These are phyloP conservation scores for Ogataea hybrid DNA, from an alignment of 1,139 yeast species.

Conservation along the genomic window DNA sequence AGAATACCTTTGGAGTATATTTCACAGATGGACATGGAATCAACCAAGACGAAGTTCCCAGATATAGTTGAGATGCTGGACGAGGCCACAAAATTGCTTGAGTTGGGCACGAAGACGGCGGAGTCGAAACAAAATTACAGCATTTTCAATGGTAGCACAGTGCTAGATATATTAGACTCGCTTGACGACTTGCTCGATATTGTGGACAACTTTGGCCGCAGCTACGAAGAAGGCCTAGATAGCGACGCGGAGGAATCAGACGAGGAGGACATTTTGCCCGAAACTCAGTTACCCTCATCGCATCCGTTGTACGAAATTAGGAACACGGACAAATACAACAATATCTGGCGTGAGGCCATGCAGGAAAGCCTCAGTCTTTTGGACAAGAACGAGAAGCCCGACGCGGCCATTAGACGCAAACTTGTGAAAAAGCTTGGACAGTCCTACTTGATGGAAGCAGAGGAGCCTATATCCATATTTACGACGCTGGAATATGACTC, in stretches of 20 bases:
- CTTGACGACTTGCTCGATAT: constrained; percentile 64
- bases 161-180: constrained; percentile 26
- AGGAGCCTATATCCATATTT: constrained; percentile 54
- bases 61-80: constrained; percentile 40
- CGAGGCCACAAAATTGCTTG: constrained; percentile 43
- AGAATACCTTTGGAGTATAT: constrained; percentile 58
- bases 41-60: constrained; percentile 35
- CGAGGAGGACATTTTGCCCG: constrained; percentile 32
- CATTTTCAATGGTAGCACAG: constrained; percentile 24
- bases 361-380: constrained; percentile 42
- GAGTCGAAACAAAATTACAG: constrained; percentile 22
- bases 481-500: constrained; percentile 58
- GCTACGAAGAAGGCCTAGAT: constrained; percentile 48
- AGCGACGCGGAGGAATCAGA: constrained; percentile 42
- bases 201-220: constrained; percentile 61
- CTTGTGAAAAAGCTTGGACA: constrained; percentile 53
- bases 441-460: constrained; percentile 61
- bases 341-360: constrained; percentile 59
- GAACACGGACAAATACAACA: constrained; percentile 38
- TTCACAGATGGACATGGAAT: constrained; percentile 44
- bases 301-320: constrained; percentile 53
- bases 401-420: constrained; percentile 14
- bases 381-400: constrained; percentile 25
- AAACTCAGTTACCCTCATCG: constrained; percentile 38
- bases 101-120: constrained; percentile 42